phyloP scores from a whole-genome alignment of 2,329 filamentous ascomycete genomes.

The Nannizziopsis arthrosporioides region DNA sequence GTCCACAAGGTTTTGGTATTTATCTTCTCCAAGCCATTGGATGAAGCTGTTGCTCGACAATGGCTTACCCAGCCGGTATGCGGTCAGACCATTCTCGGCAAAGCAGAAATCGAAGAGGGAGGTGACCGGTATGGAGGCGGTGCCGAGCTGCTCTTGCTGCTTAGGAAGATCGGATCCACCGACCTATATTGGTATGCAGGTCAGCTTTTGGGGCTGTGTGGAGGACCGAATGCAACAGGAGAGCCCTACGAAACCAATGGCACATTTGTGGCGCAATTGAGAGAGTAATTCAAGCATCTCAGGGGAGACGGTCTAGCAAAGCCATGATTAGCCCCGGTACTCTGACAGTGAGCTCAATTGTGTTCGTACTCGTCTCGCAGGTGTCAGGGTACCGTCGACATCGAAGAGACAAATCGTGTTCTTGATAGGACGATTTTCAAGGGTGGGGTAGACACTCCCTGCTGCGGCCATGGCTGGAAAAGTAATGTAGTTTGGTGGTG shows the following conservation, averaged over 20 bases:
- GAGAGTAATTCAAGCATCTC: conserved; percentile 76
- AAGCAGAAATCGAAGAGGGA: conserved; percentile 96
- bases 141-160: conserved; percentile 90
- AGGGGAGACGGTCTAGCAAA: conserved; percentile 51
- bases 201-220: not conserved
- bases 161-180: conserved; percentile 86
- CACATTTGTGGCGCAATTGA: conserved; percentile 70
- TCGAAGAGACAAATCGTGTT: conserved; percentile 95
- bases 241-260: conserved; percentile 52
- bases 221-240: not conserved
- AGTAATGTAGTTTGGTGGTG: not conserved
- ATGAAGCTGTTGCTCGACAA: conserved; percentile 80
- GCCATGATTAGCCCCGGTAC: not conserved
- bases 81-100: conserved; percentile 88
- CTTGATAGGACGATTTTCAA: conserved; percentile 74
- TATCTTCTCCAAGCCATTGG: conserved; percentile 73
- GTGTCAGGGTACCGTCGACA: conserved; percentile 85
- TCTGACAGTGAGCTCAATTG: not conserved
- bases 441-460: conserved; percentile 49
- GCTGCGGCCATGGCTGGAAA: conserved; percentile 10
- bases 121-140: conserved; percentile 55
- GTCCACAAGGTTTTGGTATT: conserved; percentile 51
- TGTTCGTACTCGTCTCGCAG: conserved; percentile 57
- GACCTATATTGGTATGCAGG: conserved; percentile 34
- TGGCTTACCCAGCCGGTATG: conserved; percentile 67